phyloP scores from a whole-genome alignment of 805 yeast genomes.

The Cyberlindnera amylophila region DNA sequence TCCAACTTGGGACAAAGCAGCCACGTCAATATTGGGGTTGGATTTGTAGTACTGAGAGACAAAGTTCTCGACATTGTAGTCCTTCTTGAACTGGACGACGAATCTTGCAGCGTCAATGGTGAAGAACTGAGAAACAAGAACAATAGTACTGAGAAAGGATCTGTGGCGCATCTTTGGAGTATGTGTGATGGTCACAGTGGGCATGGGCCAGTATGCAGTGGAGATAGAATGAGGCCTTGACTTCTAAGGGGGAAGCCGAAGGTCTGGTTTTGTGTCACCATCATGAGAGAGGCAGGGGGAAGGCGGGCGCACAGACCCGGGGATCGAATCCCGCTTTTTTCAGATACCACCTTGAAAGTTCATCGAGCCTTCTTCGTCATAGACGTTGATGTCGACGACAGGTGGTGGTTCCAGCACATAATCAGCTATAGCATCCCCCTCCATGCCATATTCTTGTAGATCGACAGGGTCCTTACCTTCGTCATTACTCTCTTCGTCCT shows the following conservation, averaged over 20 bases:
- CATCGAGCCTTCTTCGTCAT: neutral
- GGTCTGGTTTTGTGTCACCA: no score
- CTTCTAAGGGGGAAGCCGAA: no score
- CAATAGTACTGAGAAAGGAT: neutral
- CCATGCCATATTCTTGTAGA: conserved; percentile 3
- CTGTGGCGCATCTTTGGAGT: conserved; percentile 1
- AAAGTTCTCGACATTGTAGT: conserved; percentile 18
- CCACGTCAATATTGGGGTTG: conserved; percentile 8
- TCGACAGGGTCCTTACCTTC: neutral
- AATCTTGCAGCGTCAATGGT: conserved; percentile 13
- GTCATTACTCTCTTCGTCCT: neutral
- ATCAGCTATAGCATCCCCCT: conserved; percentile 4
- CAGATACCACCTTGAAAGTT: conserved; percentile 1
- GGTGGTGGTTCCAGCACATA: conserved; percentile 8
- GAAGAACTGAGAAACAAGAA: neutral
- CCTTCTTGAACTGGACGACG: conserved; percentile 28
- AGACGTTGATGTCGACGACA: conserved; percentile 4
- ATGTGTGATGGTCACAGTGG: no score
- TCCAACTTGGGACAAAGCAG: conserved; percentile 15
- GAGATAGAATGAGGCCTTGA: no score
- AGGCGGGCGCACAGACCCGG: conserved; percentile 7
- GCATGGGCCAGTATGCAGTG: no score
- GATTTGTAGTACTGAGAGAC: conserved; percentile 17
- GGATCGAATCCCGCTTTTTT: conserved; percentile 1
- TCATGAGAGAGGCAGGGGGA: no score